Evolutionary conservation across 495 filamentous ascomycete species (phyloP), one percentile per base, ranked within the genome.

Genomic region (Chaetomium cochliodes): DNA sequence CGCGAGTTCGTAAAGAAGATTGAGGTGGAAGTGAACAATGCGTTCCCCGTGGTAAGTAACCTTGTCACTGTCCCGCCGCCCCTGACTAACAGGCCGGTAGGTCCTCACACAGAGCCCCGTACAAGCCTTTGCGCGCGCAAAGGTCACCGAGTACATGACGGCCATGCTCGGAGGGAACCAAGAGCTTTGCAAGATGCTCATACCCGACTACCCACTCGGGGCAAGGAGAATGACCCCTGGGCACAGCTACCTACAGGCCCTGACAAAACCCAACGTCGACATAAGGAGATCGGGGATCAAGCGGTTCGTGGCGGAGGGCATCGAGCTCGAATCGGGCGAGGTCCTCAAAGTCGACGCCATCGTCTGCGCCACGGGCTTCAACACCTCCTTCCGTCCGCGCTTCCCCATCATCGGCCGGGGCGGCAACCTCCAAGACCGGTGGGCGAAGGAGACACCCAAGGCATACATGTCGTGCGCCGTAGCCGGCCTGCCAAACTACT

Each of bases 301-400:
- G 42, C 70, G 73, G 15, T 82, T 91, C 62, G 84, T 85, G 0
- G 74, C 77, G n/a, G 85, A 81, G 13, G 85, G 86, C 3, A 82
- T 89, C 57, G 77, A 85, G 65, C 82, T 85, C 12, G 76, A 76
- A 13, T 83, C 86, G 12, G 86, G 86, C 39, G 72, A 80, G 13
- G 73, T 84, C 44, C 70, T 86, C 42, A 74, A 83, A 57, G 80
- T 86, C 4, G 87, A 90, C 64, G 80, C 80, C 9, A 80, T 87
- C n/a, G 81, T 92, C 67, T 91, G 89, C 70, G 84, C 89, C 3
- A 92, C 89, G 0, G 89, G 89, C 7, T 89, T 87, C 51, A 85
- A 90, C 60, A 76, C 72, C 6, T 84, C 86, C 22, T 84, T 88
- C 65, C 74, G 79, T 13, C 86, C 87, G 0, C 83, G 84, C 5